Evolutionary conservation across 139 green algal genomes (phyloP).

Genomic region (Nannochloris sp.): DNA sequence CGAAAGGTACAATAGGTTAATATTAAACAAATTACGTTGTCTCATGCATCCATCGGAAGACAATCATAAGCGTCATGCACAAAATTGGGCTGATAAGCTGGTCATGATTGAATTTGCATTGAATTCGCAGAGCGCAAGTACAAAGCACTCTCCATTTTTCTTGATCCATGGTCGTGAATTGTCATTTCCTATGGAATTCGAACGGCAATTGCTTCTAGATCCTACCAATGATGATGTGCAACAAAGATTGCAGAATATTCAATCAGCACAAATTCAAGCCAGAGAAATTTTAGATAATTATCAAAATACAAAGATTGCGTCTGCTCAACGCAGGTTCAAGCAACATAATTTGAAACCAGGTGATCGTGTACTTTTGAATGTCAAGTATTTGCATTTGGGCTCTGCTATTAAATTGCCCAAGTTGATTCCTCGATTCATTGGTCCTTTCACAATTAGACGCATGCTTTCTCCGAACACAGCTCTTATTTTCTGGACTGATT

Average conservation of each 20-base stretch:
- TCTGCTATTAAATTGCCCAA: neutral
- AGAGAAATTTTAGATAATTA: neutral
- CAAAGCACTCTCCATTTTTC: constrained; percentile 26
- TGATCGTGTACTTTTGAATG: neutral
- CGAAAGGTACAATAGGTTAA: constrained; percentile 39
- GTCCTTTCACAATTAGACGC: neutral
- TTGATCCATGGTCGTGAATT: constrained; percentile 34
- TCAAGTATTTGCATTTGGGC: neutral
- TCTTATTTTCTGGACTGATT: no score
- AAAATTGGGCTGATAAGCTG: constrained; percentile 36
- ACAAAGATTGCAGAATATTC: neutral
- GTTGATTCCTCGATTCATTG: neutral
- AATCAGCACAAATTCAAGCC: neutral
- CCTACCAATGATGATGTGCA: neutral
- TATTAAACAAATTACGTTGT: constrained; percentile 44
- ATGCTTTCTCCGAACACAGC: no score
- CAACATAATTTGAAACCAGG: neutral
- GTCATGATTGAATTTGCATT: constrained; percentile 38
- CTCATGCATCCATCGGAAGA: constrained; percentile 18
- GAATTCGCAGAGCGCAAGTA: constrained; percentile 28
- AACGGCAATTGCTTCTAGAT: neutral
- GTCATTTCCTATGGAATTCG: neutral
- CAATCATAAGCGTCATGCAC: constrained; percentile 4
- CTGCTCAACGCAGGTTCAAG: neutral
- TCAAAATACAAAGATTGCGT: neutral